Conservation (phyloP, 164 flowering plant species). For the Magnolia changhungtana region DNA sequence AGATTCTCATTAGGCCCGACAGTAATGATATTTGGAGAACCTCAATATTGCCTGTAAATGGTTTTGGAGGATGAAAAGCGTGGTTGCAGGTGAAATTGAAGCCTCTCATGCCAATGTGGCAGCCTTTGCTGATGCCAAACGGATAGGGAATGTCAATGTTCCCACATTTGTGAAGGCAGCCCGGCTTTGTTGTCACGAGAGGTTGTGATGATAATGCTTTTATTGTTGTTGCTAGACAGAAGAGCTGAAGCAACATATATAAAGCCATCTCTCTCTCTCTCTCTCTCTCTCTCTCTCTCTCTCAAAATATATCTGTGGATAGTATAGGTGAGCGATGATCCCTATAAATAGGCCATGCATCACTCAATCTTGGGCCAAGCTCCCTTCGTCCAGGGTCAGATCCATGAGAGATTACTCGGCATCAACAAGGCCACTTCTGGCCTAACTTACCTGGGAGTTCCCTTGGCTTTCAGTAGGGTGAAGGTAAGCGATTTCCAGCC, state of each 20-base stretch:
- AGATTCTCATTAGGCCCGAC: background rate
- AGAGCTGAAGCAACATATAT: background rate
- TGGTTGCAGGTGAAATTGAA: background rate
- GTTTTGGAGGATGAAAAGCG: background rate
- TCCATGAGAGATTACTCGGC: too few species aligned
- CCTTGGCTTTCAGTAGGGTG: too few species aligned
- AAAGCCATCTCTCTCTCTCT: background rate
- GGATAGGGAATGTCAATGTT: background rate
- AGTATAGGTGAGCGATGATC: too few species aligned
- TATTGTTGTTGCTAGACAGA: background rate
- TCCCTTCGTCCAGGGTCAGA: too few species aligned
- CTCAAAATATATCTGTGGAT: too few species aligned
- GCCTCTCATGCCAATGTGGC: too few species aligned
- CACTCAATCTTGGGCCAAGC: too few species aligned
- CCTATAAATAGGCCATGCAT: too few species aligned
- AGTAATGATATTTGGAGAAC: background rate
- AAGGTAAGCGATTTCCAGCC: too few species aligned
- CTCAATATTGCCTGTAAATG: background rate
- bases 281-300: too few species aligned
- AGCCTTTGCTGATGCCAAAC: background rate
- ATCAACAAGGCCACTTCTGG: too few species aligned
- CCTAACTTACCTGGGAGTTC: too few species aligned
- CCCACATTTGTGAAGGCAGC: constrained; percentile 1
- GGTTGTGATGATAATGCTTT: background rate
- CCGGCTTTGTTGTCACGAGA: background rate